Evolutionary conservation across 2,329 filamentous ascomycete genomes (phyloP), one percentile per base, ranked within the genome.

Genomic region (Aspergillus carbonarius): DNA sequence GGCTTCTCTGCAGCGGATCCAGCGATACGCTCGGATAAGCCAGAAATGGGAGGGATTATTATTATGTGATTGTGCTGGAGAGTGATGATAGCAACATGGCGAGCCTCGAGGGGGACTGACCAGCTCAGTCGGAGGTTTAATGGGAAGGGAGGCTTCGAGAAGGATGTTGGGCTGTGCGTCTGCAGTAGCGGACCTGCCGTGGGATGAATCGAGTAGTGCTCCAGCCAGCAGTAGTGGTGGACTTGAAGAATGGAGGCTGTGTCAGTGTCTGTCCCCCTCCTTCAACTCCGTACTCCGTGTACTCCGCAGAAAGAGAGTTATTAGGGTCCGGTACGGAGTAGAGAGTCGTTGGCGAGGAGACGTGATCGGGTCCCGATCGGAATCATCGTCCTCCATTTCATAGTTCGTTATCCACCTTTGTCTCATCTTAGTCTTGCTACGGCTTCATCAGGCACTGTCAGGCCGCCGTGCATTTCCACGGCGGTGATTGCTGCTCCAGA

Each of bases 391-490:
- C 39, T 18, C 17, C 39, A 42, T 20, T 42, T 12, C 30, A 32
- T 32, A 23, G 23, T 23, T 23, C 23, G 23, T 23, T 23, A 8
- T 32, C 30, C 7, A 32, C 30, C 30, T 8, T 8, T n/a, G 34
- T 42, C 12, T 30, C 23, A 18, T 20, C 32, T 34, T 27, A 34
- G 34, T 30, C 15, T 3, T 27, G 18, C 39, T 25, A 37, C 35
- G 18, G 25, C 35, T 20, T 15, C 39, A 50, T 66, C 65, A 68
- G 63, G 65, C 65, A 68, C 61, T 59, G 55, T 68, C 66, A 68
- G 66, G 66, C 66, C 66, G 66, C 66, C 57, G 60, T 68, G 66
- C 66, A 63, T 64, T 47, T 37, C 18, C 44, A 53, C 54, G 56
- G 47, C 25, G 52, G 40, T 39, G 55, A 56, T 49, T 42, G 17